These are phyloP conservation scores for Geranium rotundifolium DNA, from an alignment of 345 rosid genomes.

Conservation along the genomic window DNA sequence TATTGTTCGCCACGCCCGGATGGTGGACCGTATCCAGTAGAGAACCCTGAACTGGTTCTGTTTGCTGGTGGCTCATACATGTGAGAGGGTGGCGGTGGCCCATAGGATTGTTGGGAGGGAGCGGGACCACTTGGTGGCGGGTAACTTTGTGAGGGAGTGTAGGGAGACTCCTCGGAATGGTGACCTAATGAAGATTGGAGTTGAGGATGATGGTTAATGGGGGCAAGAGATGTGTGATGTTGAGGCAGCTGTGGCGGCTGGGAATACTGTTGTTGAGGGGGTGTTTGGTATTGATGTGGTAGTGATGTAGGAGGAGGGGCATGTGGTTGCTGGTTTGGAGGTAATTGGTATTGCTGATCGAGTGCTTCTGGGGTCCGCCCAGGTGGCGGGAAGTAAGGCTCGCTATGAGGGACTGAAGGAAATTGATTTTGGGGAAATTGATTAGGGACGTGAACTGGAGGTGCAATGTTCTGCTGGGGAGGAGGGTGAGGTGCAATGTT, in stretches of 20 bases:
- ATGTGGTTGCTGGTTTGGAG: slow-evolving; percentile 26
- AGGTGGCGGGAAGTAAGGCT: no score
- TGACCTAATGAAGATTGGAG: slow-evolving; percentile 43
- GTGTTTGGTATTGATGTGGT: no score
- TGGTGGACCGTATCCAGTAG: slow-evolving; percentile 42
- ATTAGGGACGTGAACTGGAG: no score
- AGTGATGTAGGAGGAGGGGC: slow-evolving; percentile 26
- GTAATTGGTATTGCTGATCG: slow-evolving; percentile 13
- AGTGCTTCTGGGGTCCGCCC: no score
- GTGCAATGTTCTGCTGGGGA: no score
- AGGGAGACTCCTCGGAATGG: slow-evolving; percentile 55
- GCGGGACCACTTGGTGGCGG: no score
- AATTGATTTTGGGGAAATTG: no score
- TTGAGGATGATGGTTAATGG: slow-evolving; percentile 21
- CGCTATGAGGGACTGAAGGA: no score
- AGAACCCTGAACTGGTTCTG: slow-evolving; percentile 49
- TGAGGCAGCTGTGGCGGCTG: slow-evolving; percentile 33
- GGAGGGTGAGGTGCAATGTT: no score
- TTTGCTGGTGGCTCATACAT: slow-evolving; percentile 47
- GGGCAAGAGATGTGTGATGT: slow-evolving; percentile 39
- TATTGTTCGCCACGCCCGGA: slow-evolving; percentile 42
- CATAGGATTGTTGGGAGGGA: slow-evolving; percentile 56
- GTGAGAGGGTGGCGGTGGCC: slow-evolving; percentile 36
- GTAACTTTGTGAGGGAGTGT: slow-evolving; percentile 41
- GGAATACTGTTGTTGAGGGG: no score